Evolutionary conservation across 352 stramenopile genomes (phyloP).

Genomic region (Thalassiosira mediterranea): DNA sequence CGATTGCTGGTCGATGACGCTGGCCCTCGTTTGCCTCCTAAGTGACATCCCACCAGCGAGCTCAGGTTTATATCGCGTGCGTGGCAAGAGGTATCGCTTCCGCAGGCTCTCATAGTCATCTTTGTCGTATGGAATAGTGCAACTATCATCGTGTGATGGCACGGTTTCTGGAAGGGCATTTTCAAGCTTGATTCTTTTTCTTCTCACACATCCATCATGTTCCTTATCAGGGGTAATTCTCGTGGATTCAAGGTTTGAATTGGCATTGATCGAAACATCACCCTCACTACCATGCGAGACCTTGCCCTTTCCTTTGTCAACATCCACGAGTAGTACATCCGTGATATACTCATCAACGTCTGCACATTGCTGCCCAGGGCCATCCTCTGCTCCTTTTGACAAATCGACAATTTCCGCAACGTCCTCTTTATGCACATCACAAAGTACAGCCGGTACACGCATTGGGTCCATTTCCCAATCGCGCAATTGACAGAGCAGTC

Average conservation of each 20-base stretch:
- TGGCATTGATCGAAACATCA: too few relatives aligned
- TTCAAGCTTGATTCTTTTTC: too few relatives aligned
- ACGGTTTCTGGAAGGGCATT: not conserved
- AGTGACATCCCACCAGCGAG: conserved; percentile 35
- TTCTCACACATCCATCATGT: too few relatives aligned
- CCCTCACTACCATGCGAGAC: too few relatives aligned
- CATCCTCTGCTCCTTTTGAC: conserved; percentile 13
- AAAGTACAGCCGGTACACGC: conserved; percentile 17
- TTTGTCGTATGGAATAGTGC: conserved; percentile 12
- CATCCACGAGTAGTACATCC: conserved; percentile 12
- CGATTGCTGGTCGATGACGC: conserved; percentile 36
- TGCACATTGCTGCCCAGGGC: conserved; percentile 2
- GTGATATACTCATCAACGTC: conserved; percentile 32
- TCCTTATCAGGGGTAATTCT: too few relatives aligned
- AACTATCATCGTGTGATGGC: not conserved
- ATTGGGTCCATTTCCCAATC: conserved; percentile 35
- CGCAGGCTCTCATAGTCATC: conserved; percentile 31
- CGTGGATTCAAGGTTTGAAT: too few relatives aligned
- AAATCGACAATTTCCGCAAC: conserved; percentile 28
- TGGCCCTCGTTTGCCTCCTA: conserved; percentile 13
- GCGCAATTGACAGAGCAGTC: conserved; percentile 36
- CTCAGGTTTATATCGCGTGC: conserved; percentile 18
- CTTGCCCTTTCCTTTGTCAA: too few relatives aligned
- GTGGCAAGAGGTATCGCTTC: conserved; percentile 33
- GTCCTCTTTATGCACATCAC: not conserved